These are phyloP conservation scores for Melastoma malabathricum DNA, from an alignment of 345 rosid genomes.

Conservation along the genomic window DNA sequence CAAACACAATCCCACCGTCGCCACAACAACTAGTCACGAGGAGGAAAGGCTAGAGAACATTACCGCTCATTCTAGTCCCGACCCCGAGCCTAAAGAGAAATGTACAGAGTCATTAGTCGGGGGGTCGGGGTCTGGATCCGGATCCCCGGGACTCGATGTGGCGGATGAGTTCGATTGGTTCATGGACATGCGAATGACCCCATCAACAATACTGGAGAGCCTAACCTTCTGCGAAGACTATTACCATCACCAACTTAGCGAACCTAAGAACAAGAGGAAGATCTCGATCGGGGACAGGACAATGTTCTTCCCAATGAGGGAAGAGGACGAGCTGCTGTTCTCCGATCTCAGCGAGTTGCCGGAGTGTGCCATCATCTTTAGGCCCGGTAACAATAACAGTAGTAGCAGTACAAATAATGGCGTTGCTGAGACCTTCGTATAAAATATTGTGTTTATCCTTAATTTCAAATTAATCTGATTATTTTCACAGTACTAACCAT, in stretches of 20 bases:
- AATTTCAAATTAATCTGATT: too few species aligned
- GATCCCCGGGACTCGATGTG: slow-evolving; percentile 15
- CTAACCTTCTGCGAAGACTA: slow-evolving; percentile 37
- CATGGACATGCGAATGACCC: slow-evolving; percentile 58
- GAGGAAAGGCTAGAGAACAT: background rate
- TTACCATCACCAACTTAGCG: slow-evolving; percentile 3
- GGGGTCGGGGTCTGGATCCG: slow-evolving; percentile 2
- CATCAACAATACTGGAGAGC: slow-evolving; percentile 54
- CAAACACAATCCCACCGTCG: background rate
- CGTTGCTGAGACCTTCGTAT: slow-evolving; percentile 6
- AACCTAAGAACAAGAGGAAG: background rate
- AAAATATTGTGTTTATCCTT: too few species aligned
- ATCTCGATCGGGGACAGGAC: slow-evolving; percentile 17
- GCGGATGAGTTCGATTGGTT: slow-evolving; percentile 77
- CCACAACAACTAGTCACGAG: background rate
- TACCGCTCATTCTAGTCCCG: background rate
- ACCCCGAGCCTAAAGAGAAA: slow-evolving; percentile 14
- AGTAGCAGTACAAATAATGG: slow-evolving; percentile 9
- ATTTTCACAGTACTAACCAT: too few species aligned
- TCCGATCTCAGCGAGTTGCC: slow-evolving; percentile 98
- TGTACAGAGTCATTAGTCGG: slow-evolving; percentile 32
- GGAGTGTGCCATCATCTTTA: slow-evolving; percentile 74
- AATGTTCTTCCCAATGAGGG: slow-evolving; percentile 49
- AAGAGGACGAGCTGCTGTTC: slow-evolving; percentile 83
- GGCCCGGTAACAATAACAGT: slow-evolving; percentile 56